These are phyloP conservation scores for Amanita exitialis DNA, from an alignment of 768 basidiomycete genomes.

Conservation along the genomic window DNA sequence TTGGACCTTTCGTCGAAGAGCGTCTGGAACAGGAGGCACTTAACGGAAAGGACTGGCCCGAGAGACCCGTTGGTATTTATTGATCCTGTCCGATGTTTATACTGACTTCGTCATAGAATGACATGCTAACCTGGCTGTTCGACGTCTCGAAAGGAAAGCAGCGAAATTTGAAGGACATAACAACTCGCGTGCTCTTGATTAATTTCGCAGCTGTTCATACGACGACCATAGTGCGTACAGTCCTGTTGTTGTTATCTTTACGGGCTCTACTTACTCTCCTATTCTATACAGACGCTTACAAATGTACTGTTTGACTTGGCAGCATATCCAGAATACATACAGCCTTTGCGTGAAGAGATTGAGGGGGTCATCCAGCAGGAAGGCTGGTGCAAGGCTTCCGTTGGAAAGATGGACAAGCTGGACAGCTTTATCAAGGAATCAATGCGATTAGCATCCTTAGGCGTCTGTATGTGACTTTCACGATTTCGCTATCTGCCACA, in stretches of 20 bases:
- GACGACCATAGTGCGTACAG: slow-evolving; percentile 24
- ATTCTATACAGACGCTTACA: slow-evolving; percentile 21
- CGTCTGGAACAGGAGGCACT: slow-evolving; percentile 14
- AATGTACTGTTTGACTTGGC: slow-evolving; percentile 28
- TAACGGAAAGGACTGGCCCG: slow-evolving; percentile 19
- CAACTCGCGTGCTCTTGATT: slow-evolving; percentile 22
- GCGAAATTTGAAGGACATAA: slow-evolving; percentile 18
- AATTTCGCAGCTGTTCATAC: slow-evolving; percentile 37
- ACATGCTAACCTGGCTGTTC: slow-evolving; percentile 37
- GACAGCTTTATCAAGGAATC: slow-evolving; percentile 38
- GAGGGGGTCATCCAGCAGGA: slow-evolving; percentile 23
- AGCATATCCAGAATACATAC: slow-evolving; percentile 19
- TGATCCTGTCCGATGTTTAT: background rate
- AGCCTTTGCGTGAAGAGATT: slow-evolving; percentile 32
- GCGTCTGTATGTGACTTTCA: slow-evolving; percentile 11
- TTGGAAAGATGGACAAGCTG: slow-evolving; percentile 30
- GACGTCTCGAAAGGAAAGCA: slow-evolving; percentile 23
- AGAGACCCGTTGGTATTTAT: slow-evolving; percentile 17
- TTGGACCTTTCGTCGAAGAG: slow-evolving; percentile 19
- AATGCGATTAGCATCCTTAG: slow-evolving; percentile 17
- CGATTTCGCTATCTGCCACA: slow-evolving; percentile 10
- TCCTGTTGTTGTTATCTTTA: too few species aligned
- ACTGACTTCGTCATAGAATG: slow-evolving; percentile 21
- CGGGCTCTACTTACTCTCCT: background rate
- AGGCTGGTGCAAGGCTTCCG: slow-evolving; percentile 25